These are phyloP conservation scores for Vigna angularis DNA, from an alignment of 306 rosid genomes.

Conservation along the genomic window DNA sequence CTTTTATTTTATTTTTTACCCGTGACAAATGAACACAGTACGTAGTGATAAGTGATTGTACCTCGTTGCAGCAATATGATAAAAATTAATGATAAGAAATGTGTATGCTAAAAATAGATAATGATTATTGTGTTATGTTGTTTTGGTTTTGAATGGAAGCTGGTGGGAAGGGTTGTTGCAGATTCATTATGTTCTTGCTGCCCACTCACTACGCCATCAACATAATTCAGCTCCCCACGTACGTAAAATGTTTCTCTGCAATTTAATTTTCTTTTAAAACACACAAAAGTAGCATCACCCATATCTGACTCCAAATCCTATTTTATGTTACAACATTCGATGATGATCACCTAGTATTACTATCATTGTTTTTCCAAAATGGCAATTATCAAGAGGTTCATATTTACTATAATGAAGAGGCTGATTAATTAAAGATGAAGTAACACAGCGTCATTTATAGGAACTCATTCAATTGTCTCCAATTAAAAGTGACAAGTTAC, in stretches of 20 bases:
- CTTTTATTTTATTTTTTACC: too few species aligned
- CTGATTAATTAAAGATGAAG: constrained; percentile 32
- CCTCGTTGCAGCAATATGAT: too few species aligned
- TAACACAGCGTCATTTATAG: neutral
- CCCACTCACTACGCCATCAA: constrained; percentile 52
- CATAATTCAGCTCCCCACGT: constrained; percentile 62
- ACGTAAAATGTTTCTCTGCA: constrained; percentile 22
- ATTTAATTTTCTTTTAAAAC: constrained; percentile 34
- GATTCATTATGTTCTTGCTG: constrained; percentile 45
- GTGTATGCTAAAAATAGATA: too few species aligned
- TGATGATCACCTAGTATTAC: too few species aligned
- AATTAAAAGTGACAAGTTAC: constrained; percentile 30
- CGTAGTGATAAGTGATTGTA: too few species aligned
- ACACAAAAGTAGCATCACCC: neutral
- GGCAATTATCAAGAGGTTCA: neutral
- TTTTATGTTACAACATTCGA: too few species aligned
- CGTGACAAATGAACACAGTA: too few species aligned
- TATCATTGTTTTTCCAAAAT: neutral
- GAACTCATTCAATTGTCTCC: constrained; percentile 14
- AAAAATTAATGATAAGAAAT: too few species aligned
- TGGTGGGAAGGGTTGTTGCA: constrained; percentile 25
- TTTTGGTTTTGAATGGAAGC: constrained; percentile 26
- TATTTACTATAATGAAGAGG: neutral
- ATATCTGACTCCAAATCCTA: too few species aligned
- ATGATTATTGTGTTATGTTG: neutral